These are phyloP conservation scores for Arthrobotrys conoides DNA, from an alignment of 2,329 filamentous ascomycete species.

Conservation along the genomic window DNA sequence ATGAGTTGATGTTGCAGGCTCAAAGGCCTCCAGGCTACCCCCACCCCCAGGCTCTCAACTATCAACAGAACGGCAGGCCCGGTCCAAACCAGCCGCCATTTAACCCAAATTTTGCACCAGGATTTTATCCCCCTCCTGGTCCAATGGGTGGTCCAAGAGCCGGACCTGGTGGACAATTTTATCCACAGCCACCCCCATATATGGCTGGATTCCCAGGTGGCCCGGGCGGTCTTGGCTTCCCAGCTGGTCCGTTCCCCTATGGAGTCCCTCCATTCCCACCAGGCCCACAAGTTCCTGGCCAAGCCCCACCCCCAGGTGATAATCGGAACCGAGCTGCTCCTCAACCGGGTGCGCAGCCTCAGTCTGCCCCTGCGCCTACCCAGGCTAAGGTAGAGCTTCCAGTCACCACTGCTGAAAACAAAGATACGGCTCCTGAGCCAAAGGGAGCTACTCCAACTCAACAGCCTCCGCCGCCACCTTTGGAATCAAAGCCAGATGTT, in stretches of 20 bases:
- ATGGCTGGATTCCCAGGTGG: conserved; percentile 52
- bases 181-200: conserved; percentile 53
- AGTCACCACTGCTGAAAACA: conserved; percentile 6
- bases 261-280: conserved; percentile 48
- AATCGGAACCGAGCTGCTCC: conserved; percentile 32
- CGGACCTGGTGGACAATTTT: conserved; percentile 51
- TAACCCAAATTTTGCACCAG: conserved; percentile 45
- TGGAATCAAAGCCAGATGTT: conserved; percentile 57
- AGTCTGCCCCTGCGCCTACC: conserved; percentile 2
- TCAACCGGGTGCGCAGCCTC: conserved; percentile 32
- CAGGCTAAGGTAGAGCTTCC: conserved; percentile 49
- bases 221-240: conserved; percentile 37
- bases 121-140: conserved; percentile 51
- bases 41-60: conserved; percentile 29
- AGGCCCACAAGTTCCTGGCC: conserved; percentile 24
- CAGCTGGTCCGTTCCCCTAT: conserved; percentile 48
- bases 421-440: conserved; percentile 21
- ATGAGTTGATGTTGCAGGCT: conserved; percentile 24
- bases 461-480: conserved; percentile 44
- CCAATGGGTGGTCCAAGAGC: conserved; percentile 30
- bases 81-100: conserved; percentile 41
- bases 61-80: conserved; percentile 46
- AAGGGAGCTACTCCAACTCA: conserved; percentile 14
- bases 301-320: conserved; percentile 26
- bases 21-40: conserved; percentile 52